Conservation (phyloP, 164 flowering plant genomes). For the Dillenia suffruticosa region DNA sequence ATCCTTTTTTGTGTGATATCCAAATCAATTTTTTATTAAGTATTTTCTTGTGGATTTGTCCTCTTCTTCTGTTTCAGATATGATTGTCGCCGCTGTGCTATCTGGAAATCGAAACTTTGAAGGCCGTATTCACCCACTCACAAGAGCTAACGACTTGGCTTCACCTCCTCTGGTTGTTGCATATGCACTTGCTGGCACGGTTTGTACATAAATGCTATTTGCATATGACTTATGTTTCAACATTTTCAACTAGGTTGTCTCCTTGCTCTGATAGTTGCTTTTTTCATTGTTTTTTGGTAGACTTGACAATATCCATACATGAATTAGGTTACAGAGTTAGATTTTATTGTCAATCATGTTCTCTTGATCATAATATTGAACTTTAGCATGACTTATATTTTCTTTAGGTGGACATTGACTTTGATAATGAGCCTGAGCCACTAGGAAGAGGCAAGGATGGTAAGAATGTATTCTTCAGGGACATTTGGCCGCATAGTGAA, state of each 20-base stretch:
- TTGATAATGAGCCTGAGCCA: constrained; percentile 72
- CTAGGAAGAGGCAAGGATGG: constrained; percentile 75
- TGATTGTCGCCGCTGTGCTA: constrained; percentile 89
- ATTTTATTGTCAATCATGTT: not conserved
- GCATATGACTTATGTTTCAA: not conserved
- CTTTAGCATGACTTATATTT: too few relatives aligned
- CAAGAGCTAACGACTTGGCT: constrained; percentile 94
- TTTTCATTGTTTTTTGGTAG: not conserved
- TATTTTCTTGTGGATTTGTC: not conserved
- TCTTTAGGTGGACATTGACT: constrained; percentile 68
- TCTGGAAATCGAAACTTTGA: constrained; percentile 98
- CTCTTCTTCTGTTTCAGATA: constrained; percentile 37
- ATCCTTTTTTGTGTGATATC: not conserved
- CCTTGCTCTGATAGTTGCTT: not conserved
- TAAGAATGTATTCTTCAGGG: constrained; percentile 45
- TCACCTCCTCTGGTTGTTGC: constrained; percentile 99
- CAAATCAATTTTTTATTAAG: not conserved
- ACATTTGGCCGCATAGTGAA: constrained; percentile 61
- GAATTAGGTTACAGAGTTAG: too few relatives aligned
- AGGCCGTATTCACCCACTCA: constrained; percentile 95
- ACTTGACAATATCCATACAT: too few relatives aligned
- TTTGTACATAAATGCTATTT: constrained; percentile 16
- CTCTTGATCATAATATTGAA: not conserved
- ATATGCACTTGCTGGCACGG: constrained; percentile 97
- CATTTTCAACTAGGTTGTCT: not conserved